Evolutionary conservation across 371 early-diverging fungal genomes (phyloP).

Genomic region (Scutellospora calospora): DNA sequence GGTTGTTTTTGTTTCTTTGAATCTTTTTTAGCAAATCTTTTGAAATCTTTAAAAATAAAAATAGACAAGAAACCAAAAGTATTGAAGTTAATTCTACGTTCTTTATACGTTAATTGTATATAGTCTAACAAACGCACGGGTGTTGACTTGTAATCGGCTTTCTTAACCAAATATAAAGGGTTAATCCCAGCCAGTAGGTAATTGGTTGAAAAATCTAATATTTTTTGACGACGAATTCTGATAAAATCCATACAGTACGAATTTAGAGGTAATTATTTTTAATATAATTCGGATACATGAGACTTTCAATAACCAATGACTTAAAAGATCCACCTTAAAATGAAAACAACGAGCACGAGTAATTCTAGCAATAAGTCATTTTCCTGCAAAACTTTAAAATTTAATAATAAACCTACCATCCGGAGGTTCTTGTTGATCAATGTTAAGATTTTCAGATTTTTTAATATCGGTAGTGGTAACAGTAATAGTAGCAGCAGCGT

Average conservation of each 20-base stretch:
- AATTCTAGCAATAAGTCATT: background rate
- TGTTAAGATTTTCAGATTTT: background rate
- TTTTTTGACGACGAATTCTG: background rate
- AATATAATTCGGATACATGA: background rate
- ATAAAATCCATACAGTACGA: background rate
- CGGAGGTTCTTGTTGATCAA: conserved; percentile 7
- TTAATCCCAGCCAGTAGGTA: background rate
- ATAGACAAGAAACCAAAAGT: background rate
- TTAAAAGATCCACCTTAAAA: background rate
- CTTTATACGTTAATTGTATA: background rate
- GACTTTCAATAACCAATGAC: background rate
- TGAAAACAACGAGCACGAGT: background rate
- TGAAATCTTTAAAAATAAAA: conserved; percentile 14
- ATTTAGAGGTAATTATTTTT: background rate
- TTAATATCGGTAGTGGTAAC: background rate
- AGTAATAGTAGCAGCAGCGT: background rate
- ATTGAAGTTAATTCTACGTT: background rate
- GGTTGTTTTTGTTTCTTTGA: conserved; percentile 23
- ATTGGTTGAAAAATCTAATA: background rate
- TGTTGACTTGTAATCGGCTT: background rate
- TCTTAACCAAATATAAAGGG: conserved; percentile 1
- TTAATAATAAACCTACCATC: conserved; percentile 8
- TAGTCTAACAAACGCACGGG: background rate
- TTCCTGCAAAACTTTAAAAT: background rate
- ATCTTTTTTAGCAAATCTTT: conserved; percentile 22